Base-by-base conservation (phyloP, 345 rosid genomes). In the Noccaea bulbosa region DNA sequence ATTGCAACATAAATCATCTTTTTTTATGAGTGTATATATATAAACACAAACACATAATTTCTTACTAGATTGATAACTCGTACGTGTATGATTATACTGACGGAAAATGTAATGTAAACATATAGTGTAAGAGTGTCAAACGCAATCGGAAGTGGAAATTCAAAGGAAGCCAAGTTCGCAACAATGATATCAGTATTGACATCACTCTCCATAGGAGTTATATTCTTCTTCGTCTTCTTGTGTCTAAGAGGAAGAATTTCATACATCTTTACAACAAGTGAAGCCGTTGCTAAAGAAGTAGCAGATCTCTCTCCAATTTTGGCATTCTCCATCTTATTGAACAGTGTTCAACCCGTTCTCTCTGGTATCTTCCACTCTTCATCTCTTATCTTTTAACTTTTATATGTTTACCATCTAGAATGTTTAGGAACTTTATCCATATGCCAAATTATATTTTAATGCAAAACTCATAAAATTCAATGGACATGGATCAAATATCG, bases 321-420 rank as follows among this genome's bases (percentile, higher is more conserved):
- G 16, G 87, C 97, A 8, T 59, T 76, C 75, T 87, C 97, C 59
- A 85, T 90, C 30, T 90, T 88, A 56, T 3, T 86, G 38, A 87
- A 91, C 73, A 88, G 89, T 56, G 70, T 91, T 54, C 92, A 91
- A 38, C 92, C 92, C 5, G 97, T 91, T 20, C 92, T 91, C 37
- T 85, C 91, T 1, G 97, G 94, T 85, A 57, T 38, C 8, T 46
- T n/a, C 22, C 20, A 20, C 12, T 41, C 27, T 41, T 60, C 5
- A 2, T 41, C 4, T 35, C 39, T 35, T 37, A 10, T 2, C 40
- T 27, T 27, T 27, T 27, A 27, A 27, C 30, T 27, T 27, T 27
- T 27, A 27, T 27, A 27, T 27, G 30, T 27, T 27, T 37, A 37
- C 3, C 10, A 37, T 37, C 6, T 37, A 37, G 9, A 37, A 6